Base-by-base conservation (phyloP, 1,284 basidiomycete species). In the Peniophora sp. region DNA sequence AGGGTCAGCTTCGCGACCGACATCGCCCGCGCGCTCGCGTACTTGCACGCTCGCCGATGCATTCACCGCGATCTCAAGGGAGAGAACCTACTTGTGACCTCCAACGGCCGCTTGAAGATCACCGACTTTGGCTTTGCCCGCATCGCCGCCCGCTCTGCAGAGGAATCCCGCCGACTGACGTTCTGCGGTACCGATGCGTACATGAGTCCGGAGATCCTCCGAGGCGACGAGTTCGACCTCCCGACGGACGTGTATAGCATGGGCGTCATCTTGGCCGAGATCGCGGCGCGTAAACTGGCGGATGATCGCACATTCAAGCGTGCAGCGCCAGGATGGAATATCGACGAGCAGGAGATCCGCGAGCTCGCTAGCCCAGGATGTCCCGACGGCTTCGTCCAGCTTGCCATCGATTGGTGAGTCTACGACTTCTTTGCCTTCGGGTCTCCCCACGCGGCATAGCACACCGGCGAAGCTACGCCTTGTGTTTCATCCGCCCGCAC, bases 181-280 rank as follows among this genome's bases (percentile, higher is more conserved):
- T 97, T 96, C 70, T 98, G 96, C 60, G 95, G 95, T 15, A 98
- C 95, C 0, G 95, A 97, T 62, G 88, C 89, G 2, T 92, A 92
- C 69, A 90, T 89, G 90, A 92, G 84, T 9, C 96, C 95, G 0
- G 96, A 98, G 67, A 97, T 99, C 58, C 73, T 97, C 6, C 74
- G 92, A 12, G 94, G 95, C 17, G 80, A 89, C 50, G 88, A 92
- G 60, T 97, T 98, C 60, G 88, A 92, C 62, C 79, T 98, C 6
- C 86, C 92, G 2, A 96, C 95, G 6, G 96, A 99, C 63, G 84
- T 97, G 11, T 97, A 92, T 67, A 95, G 92, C 5, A 79, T 97
- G 18, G 96, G 95, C 1, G 84, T 99, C 64, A 96, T 99, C 59
- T 88, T 97, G 60, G 89, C 91, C 62, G 96, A 99, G 70, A 91